Percentiles rank a stretch among this genome's conserved stretches.
Evolutionary conservation across 345 rosid species (phyloP).

Genomic region (Gossypium mustelinum): DNA sequence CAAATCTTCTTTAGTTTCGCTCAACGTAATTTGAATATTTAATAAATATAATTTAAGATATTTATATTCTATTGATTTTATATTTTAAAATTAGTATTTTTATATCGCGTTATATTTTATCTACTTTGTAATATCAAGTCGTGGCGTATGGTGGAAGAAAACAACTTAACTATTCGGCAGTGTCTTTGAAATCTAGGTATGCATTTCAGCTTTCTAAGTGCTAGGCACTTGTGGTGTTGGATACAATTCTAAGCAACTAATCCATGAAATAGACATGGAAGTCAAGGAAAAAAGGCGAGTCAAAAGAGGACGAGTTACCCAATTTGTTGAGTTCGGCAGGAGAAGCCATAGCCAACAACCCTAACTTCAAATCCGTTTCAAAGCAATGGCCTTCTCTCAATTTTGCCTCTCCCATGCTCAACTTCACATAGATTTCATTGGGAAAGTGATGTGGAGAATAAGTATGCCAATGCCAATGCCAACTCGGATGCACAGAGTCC

Average conservation of each 20-base stretch:
- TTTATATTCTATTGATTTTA: too few species aligned
- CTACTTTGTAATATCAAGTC: too few species aligned
- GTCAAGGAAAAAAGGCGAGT: too few species aligned
- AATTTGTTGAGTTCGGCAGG: background rate
- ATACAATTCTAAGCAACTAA: background rate
- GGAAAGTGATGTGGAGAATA: background rate
- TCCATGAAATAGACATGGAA: background rate
- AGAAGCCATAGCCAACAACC: background rate
- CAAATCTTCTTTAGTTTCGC: too few species aligned
- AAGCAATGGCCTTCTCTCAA: slow-evolving; percentile 2
- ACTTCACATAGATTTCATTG: background rate
- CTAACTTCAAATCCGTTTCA: slow-evolving; percentile 1
- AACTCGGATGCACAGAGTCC: background rate
- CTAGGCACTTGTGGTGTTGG: background rate
- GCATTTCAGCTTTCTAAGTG: background rate
- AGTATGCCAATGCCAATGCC: background rate
- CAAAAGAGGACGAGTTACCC: background rate
- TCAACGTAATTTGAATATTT: too few species aligned
- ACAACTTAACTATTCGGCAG: too few species aligned
- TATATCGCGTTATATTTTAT: too few species aligned
- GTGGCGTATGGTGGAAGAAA: too few species aligned
- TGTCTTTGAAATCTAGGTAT: background rate
- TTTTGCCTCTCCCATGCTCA: background rate
- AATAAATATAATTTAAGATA: too few species aligned
- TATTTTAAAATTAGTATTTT: too few species aligned